Percentiles rank a stretch among this genome's conserved stretches.
phyloP scores from a whole-genome alignment of 2,329 filamentous ascomycete genomes.

The Penicillium sp. region DNA sequence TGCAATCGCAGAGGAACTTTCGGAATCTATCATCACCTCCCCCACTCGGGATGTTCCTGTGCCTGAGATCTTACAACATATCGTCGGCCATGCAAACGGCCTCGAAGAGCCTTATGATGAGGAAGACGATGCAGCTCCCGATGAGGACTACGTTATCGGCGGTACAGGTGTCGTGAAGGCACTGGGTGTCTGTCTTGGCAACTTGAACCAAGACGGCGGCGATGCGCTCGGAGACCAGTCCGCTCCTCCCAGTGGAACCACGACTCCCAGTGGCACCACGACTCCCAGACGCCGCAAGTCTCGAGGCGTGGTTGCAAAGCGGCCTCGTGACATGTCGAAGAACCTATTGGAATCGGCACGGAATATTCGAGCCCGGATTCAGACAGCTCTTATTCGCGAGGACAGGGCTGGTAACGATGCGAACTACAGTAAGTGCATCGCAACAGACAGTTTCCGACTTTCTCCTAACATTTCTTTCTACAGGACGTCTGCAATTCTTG shows the following conservation, averaged over 20 bases:
- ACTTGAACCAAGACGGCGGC: conserved; percentile 66
- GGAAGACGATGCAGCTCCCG: conserved; percentile 73
- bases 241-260: conserved; percentile 58
- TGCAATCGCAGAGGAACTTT: conserved; percentile 67
- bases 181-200: conserved; percentile 85
- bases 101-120: conserved; percentile 59
- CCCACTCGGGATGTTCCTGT: conserved; percentile 61
- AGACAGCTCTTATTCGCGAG: conserved; percentile 81
- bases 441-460: not conserved
- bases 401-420: conserved; percentile 72
- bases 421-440: conserved; percentile 71
- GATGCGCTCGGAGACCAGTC: conserved; percentile 45
- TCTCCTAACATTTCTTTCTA: conserved; percentile 34
- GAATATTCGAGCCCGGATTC: conserved; percentile 82
- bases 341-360: conserved; percentile 84
- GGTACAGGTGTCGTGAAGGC: conserved; percentile 96
- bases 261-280: conserved; percentile 62
- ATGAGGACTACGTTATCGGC: conserved; percentile 94
- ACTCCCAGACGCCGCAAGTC: conserved; percentile 62
- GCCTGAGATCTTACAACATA: conserved; percentile 83
- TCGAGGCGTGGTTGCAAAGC: conserved; percentile 59
- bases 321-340: conserved; percentile 92
- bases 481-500: conserved; percentile 80
- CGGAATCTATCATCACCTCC: conserved; percentile 52
- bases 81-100: conserved; percentile 73